Base-by-base conservation (phyloP, 106 monocot genomes). In the Dioscorea zingiberensis region DNA sequence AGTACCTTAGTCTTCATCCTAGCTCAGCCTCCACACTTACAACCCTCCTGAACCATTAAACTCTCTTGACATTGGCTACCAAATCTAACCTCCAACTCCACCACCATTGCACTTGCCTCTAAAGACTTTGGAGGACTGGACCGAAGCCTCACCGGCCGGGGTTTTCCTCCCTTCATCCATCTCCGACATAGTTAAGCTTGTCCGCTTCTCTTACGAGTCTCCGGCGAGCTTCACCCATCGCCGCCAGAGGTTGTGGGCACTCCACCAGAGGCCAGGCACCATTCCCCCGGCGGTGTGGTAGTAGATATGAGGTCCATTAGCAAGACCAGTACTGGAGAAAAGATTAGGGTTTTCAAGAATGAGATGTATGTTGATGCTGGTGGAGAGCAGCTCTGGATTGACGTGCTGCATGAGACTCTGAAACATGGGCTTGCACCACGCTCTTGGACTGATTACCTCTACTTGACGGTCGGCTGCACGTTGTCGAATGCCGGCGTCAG, bases 361-460 rank as follows among this genome's bases (percentile, higher is more conserved):
- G 4, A 11, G 9, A 21, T 11, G 26, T 73, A 76, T 38, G 81
- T 76, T 7, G 81, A 81, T 23, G 81, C 72, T 17, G 81, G 81
- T 0, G 81, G 81, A 7, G 81, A 76, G 72, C 76, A 81, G 58
- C 49, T 81, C 6, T 81, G 81, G 81, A 66, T 73, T 14, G 76
- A 81, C 25, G 69, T 81, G 27, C 56, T 81, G 54, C 61, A 48
- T 23, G 76, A 73, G 72, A 69, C 81, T 58, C 46, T 81, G 48
- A 69, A 73, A 38, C 51, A 72, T 23, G 81, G 81, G 18, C 64
- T 81, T 13, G 58, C 81, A 24, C 81, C 81, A 27, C n/a, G 13
- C 27, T 76, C 81, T 7, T 81, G 81, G 81, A 81, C 81, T 1
- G 81, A 81, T 44, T 81, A 81, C 48, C 38, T 81, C 47, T 62